Evolutionary conservation across 768 basidiomycete genomes (phyloP), one percentile per base, ranked within the genome.

Genomic region (Tulasnella calospora): DNA sequence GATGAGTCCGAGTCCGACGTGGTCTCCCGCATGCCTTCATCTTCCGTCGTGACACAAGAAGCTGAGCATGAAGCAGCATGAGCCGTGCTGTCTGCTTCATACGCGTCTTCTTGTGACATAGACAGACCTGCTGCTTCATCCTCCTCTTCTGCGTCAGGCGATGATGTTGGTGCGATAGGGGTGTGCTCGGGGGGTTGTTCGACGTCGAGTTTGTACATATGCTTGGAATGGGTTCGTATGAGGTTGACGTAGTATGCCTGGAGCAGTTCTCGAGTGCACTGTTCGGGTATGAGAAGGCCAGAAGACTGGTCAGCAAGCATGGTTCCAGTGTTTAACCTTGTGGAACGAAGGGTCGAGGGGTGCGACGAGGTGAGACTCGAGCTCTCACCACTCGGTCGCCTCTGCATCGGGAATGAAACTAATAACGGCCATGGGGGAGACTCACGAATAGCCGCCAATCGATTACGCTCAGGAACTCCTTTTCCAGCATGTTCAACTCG

Each of bases 231-330:
- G 15, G 94, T 94, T 78, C 92, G 90, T 79, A 96, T 92, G 83
- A 98, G 92, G 83, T 94, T 97, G 86, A 93, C 87, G 87, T 97
- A 98, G 85, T 97, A 98, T 82, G 94, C 91, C 85, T 98, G 94
- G 57, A 98, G 89, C 81, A 94, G 88, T 81, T 96, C 94, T 80
- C 92, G 90, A 30, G 94, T 95, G 87, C 94, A 95, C 96, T 98
- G 86, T 19, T n/a, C 41, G 71, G 44, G 73, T 73, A 74, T 23
- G 78, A 77, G 75, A 82, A 33, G 73, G 33, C 33, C 38, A 74
- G 46, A 21, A 10, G 61, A 67, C 17, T 7, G 27, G 61, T 67
- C 79, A 79, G 75, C 78, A 73, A 71, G 79, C 19, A 71, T 19
- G 69, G 79, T 36, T 69, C 30, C 21, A 44, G 76, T 61, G 41